phyloP scores from a whole-genome alignment of 768 basidiomycete genomes.

The Phaffia australis region DNA sequence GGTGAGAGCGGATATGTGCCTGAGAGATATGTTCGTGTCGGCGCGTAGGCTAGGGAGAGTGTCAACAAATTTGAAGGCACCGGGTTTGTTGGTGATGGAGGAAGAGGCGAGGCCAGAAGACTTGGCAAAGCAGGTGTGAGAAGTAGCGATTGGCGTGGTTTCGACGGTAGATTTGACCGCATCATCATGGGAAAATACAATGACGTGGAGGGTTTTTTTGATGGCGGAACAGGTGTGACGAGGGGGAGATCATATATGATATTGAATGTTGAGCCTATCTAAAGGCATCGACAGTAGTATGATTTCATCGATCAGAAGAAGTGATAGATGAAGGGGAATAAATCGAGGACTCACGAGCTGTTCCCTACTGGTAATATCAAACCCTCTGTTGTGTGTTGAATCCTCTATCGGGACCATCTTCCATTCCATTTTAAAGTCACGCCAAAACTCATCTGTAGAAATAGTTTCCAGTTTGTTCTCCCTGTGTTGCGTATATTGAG shows the following conservation, averaged over 20 bases:
- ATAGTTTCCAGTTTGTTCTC: too few relatives aligned
- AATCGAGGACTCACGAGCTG: neutral
- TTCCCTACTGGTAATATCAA: too few relatives aligned
- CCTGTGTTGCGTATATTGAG: too few relatives aligned
- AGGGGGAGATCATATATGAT: constrained; percentile 12
- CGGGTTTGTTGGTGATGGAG: neutral
- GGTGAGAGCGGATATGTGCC: constrained; percentile 17
- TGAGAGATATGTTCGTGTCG: constrained; percentile 7
- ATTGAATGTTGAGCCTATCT: constrained; percentile 7
- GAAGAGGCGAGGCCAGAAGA: neutral
- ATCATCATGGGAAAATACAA: too few relatives aligned
- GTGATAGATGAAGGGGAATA: neutral
- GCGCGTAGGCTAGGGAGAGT: neutral
- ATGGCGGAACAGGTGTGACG: neutral
- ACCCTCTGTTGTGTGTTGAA: too few relatives aligned
- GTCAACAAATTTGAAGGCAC: neutral
- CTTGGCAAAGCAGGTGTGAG: neutral
- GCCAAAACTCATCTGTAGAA: too few relatives aligned
- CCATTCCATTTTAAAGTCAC: too few relatives aligned
- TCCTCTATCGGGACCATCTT: too few relatives aligned
- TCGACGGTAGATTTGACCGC: neutral
- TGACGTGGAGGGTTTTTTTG: neutral
- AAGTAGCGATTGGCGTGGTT: neutral
- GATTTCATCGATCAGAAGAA: neutral
- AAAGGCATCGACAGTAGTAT: too few relatives aligned